Evolutionary conservation across 2,329 filamentous ascomycete genomes (phyloP).

Genomic region (Neonectria ditissima): DNA sequence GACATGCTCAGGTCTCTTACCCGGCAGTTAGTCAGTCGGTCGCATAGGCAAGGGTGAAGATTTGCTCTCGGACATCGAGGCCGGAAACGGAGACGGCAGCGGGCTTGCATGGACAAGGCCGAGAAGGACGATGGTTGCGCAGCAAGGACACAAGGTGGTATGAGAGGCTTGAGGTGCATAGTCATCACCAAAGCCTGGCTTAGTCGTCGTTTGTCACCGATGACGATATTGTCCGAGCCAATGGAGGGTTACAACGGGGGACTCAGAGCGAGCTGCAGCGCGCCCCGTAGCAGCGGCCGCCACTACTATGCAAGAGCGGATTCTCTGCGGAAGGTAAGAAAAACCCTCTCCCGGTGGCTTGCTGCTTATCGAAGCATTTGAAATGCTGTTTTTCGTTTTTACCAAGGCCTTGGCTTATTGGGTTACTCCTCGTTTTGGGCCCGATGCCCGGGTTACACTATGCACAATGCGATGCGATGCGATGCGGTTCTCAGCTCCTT

Average conservation of each 20-base stretch:
- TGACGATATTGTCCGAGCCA: conserved; percentile 13
- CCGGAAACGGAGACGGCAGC: conserved; percentile 6
- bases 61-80: conserved; percentile 15
- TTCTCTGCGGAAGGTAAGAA: too few relatives aligned
- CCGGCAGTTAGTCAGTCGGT: conserved; percentile 18
- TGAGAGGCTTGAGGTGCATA: background rate
- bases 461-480: background rate
- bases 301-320: background rate
- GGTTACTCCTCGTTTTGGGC: background rate
- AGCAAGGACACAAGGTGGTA: background rate
- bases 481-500: background rate
- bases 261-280: background rate
- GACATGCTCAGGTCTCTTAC: background rate
- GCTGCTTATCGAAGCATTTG: conserved; percentile 1
- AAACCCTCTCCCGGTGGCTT: background rate
- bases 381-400: background rate
- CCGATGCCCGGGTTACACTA: background rate
- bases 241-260: conserved; percentile 5
- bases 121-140: background rate
- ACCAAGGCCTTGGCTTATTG: background rate
- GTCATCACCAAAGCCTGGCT: conserved; percentile 10
- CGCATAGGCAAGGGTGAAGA: conserved; percentile 1
- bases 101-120: conserved; percentile 17
- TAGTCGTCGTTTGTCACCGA: conserved; percentile 27
- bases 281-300: conserved; percentile 23